A percentile compares a stretch with the other conserved stretches of the same genome.
Conservation (phyloP, 768 basidiomycete species). For the Dentipellis sp. region DNA sequence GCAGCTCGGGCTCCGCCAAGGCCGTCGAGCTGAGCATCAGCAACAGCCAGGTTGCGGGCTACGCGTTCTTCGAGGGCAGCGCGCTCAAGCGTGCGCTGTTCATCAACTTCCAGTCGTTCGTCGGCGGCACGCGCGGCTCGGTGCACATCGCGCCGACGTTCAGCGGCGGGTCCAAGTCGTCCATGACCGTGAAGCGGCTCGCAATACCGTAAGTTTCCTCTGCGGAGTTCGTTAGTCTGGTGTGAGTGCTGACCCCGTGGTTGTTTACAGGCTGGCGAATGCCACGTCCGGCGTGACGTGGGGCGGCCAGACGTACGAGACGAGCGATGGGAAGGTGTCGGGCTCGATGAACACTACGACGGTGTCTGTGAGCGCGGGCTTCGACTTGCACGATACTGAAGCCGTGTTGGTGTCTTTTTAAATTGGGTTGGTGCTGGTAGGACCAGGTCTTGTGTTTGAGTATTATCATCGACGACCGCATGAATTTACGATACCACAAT, state of each 20-base stretch:
- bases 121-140: slow-evolving; percentile 1
- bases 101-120: slow-evolving; percentile 46
- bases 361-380: slow-evolving; percentile 24
- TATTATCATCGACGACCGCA: no score
- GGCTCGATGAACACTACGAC: slow-evolving; percentile 26
- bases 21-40: slow-evolving; percentile 41
- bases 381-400: slow-evolving; percentile 41
- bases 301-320: slow-evolving; percentile 54
- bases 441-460: no score
- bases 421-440: no score
- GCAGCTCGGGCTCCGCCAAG: slow-evolving; percentile 30
- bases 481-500: no score
- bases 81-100: slow-evolving; percentile 40
- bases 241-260: neutral
- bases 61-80: slow-evolving; percentile 47
- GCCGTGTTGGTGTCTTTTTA: slow-evolving; percentile 32
- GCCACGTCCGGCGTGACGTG: slow-evolving; percentile 42
- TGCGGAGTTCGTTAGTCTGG: neutral
- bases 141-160: slow-evolving; percentile 2
- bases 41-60: slow-evolving; percentile 42
- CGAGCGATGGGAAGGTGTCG: slow-evolving; percentile 29
- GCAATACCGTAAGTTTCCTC: slow-evolving; percentile 31
- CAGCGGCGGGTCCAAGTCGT: slow-evolving; percentile 21
- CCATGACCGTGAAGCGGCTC: slow-evolving; percentile 39
- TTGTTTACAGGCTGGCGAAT: slow-evolving; percentile 33